Base-by-base conservation (phyloP, 495 filamentous ascomycete genomes). In the Corynascus novoguineensis region DNA sequence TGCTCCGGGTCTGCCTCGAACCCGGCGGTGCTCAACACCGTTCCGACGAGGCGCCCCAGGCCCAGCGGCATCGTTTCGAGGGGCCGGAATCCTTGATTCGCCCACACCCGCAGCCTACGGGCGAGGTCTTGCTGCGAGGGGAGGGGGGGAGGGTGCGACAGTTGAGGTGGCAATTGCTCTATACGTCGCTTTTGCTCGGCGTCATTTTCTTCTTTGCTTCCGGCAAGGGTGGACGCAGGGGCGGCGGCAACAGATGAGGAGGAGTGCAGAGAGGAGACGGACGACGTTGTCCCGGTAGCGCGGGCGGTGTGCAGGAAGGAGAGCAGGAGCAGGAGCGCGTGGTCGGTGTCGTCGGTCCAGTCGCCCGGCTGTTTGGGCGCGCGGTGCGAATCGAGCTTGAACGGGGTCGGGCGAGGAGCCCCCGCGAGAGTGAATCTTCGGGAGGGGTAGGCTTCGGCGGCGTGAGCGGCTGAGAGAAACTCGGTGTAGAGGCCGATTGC, bases 331-430 rank as follows among this genome's bases (percentile, higher is more conserved):
- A 77, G 61, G 0, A 78, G 64, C 11, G 73, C 66, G 55, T 79
- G 76, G 59, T 79, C 76, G 11, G 76, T 79, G 60, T 79, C 76
- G 57, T 79, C 75, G n/a, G 76, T 79, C 76, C 75, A 79, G 53
- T 73, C 67, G 38, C 68, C 68, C 3, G 58, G 57, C 0, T 61
- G 50, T 24, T 76, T 70, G 35, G 67, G 64, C 14, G 66, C 64
- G 54, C 73, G 67, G 60, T 77, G 74, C 22, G 53, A 44, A 63
- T 79, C 74, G 5, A 65, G 45, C 6, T 66, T 58, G 53, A 67
- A 71, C 19, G 71, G 71, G 17, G 61, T 57, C 12, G 59, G 59
- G 14, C 3, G 42, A 11, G 49, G 25, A 24, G 22, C 60, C 7
- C n/a, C 60, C 38, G n/a, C n/a, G 28, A 77, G 66, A 34, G 69